Percentiles rank a stretch among this genome's conserved stretches.
Conservation (phyloP, 2,329 filamentous ascomycete species). For the Colletotrichum noveboracense region DNA sequence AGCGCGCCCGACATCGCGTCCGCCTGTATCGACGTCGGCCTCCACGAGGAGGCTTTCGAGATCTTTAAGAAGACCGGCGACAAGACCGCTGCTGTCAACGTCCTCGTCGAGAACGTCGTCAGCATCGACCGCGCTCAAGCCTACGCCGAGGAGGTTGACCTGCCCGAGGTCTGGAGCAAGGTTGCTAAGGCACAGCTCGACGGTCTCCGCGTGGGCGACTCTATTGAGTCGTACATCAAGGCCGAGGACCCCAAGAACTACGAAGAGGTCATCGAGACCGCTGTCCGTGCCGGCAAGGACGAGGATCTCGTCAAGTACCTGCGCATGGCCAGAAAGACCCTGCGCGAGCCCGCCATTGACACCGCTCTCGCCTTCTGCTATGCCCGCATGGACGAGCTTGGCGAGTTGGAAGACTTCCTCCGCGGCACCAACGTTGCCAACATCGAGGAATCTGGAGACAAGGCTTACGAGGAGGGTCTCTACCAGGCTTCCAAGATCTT, state of each 20-base stretch:
- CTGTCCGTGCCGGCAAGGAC: slow-evolving; percentile 94
- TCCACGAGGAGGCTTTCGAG: slow-evolving; percentile 96
- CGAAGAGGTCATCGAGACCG: slow-evolving; percentile 93
- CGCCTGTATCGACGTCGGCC: slow-evolving; percentile 91
- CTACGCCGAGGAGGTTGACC: slow-evolving; percentile 92
- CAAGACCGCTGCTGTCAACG: slow-evolving; percentile 84
- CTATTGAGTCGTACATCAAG: slow-evolving; percentile 97
- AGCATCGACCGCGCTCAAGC: slow-evolving; percentile 97
- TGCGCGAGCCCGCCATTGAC: slow-evolving; percentile 91
- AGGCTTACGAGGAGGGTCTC: slow-evolving; percentile 92
- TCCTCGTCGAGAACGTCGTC: slow-evolving; percentile 94
- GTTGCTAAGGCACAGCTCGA: slow-evolving; percentile 98
- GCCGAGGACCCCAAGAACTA: slow-evolving; percentile 93
- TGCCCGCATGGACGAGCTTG: slow-evolving; percentile 87
- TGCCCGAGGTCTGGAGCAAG: slow-evolving; percentile 96
- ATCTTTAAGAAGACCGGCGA: slow-evolving; percentile 98
- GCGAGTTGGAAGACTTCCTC: slow-evolving; percentile 95
- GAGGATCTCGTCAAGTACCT: slow-evolving; percentile 97
- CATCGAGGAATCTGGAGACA: slow-evolving; percentile 95
- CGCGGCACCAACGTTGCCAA: slow-evolving; percentile 93
- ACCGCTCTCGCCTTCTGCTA: slow-evolving; percentile 94
- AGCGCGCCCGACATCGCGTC: slow-evolving; percentile 90
- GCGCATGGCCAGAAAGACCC: slow-evolving; percentile 95
- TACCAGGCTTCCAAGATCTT: slow-evolving; percentile 97
- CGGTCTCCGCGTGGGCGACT: slow-evolving; percentile 88